A percentile compares a stretch with the other conserved stretches of the same genome.
These are phyloP conservation scores for Cutaneotrichosporon cavernicola DNA, from an alignment of 1,284 basidiomycete species.

Conservation along the genomic window DNA sequence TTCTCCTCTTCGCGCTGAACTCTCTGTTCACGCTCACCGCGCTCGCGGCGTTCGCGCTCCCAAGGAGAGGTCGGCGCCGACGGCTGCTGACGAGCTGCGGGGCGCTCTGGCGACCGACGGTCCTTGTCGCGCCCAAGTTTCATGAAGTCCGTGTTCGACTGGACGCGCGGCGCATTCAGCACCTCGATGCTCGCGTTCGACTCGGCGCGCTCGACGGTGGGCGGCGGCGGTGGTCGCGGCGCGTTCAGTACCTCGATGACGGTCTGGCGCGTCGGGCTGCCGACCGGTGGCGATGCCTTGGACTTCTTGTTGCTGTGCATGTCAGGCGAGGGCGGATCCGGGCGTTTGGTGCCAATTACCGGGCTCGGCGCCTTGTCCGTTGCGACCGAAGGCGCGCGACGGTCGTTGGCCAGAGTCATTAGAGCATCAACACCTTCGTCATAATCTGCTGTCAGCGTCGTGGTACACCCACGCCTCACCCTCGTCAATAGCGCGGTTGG, in stretches of 20 bases:
- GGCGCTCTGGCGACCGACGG: conserved; percentile 11
- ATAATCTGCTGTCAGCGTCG: conserved; percentile 41
- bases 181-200: conserved; percentile 35
- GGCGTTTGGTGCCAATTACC: conserved; percentile 31
- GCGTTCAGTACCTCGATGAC: conserved; percentile 50
- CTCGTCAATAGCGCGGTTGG: conserved; percentile 44
- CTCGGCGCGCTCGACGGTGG: conserved; percentile 21
- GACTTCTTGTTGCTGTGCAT: conserved; percentile 34
- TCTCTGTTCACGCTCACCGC: neutral
- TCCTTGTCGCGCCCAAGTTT: conserved; percentile 11
- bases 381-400: conserved; percentile 23
- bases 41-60: conserved; percentile 39
- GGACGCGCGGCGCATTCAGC: conserved; percentile 39
- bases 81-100: conserved; percentile 6
- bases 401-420: conserved; percentile 50
- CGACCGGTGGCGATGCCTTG: conserved; percentile 25
- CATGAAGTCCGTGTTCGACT: conserved; percentile 9
- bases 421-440: conserved; percentile 53
- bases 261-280: conserved; percentile 29
- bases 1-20: conserved; percentile 1
- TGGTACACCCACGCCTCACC: conserved; percentile 32
- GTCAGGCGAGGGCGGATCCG: conserved; percentile 36
- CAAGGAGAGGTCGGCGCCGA: conserved; percentile 10
- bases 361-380: conserved; percentile 20
- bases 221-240: conserved; percentile 1